Evolutionary conservation across 768 basidiomycete species (phyloP).

Genomic region (Exidia glandulosa): DNA sequence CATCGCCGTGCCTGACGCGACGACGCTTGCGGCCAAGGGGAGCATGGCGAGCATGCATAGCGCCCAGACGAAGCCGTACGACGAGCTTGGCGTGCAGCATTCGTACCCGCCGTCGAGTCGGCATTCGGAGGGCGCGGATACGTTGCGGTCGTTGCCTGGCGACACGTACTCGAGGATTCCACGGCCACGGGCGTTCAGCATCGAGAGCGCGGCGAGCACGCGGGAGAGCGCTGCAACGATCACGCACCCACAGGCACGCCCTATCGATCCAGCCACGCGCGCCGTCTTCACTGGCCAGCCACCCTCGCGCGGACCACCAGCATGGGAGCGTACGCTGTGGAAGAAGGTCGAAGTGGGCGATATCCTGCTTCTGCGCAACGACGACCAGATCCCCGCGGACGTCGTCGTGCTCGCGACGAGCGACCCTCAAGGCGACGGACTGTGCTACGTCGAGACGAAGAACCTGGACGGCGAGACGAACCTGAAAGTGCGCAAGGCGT

Average conservation of each 20-base stretch:
- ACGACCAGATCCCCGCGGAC: conserved; percentile 95
- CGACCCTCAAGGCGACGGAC: conserved; percentile 58
- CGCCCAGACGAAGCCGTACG: background rate
- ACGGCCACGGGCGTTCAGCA: background rate
- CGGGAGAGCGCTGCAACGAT: background rate
- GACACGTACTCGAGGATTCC: background rate
- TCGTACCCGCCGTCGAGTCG: background rate
- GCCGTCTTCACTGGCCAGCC: background rate
- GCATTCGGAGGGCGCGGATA: background rate
- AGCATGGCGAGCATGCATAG: conserved; percentile 7
- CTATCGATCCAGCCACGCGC: background rate
- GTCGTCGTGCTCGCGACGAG: conserved; percentile 88
- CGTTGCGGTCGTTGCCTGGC: background rate
- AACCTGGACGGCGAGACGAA: conserved; percentile 98
- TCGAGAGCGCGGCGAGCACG: background rate
- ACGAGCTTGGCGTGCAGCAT: background rate
- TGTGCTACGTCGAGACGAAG: conserved; percentile 97
- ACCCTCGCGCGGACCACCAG: too few relatives aligned
- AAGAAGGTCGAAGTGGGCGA: conserved; percentile 99
- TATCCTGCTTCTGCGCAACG: conserved; percentile 77
- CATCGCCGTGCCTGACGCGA: background rate
- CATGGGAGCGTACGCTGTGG: conserved; percentile 98
- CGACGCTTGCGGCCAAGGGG: conserved; percentile 22
- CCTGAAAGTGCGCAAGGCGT: conserved; percentile 71
- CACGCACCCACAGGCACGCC: background rate